These are phyloP conservation scores for Pseudopithomyces maydicus DNA, from an alignment of 2,329 filamentous ascomycete species.

Conservation along the genomic window DNA sequence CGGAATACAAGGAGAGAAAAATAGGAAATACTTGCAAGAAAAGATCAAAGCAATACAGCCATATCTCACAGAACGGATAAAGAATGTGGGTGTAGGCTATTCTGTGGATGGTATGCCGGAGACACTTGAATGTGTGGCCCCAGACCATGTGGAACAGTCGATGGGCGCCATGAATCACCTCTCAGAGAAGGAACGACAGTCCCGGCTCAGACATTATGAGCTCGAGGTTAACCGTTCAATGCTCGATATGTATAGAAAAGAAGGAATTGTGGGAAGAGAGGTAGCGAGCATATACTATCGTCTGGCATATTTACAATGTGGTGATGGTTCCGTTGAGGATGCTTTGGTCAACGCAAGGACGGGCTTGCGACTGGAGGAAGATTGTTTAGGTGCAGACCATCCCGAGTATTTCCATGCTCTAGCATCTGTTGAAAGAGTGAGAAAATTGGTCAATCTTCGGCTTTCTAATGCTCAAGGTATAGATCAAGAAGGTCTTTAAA, in stretches of 20 bases:
- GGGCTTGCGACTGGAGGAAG: background rate
- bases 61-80: background rate
- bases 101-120: background rate
- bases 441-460: background rate
- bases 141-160: background rate
- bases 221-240: background rate
- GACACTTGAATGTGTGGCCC: background rate
- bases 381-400: conserved; percentile 2
- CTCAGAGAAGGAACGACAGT: background rate
- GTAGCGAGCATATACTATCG: conserved; percentile 1
- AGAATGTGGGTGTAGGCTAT: background rate
- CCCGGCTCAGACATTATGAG: background rate
- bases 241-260: background rate
- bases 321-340: background rate
- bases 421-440: background rate
- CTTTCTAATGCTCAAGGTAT: too few species aligned
- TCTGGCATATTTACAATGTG: background rate
- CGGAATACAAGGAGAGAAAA: background rate
- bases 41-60: background rate
- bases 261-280: conserved; percentile 4
- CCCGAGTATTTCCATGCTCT: background rate
- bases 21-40: background rate
- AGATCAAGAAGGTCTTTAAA: too few species aligned
- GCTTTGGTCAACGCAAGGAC: background rate
- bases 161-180: background rate